Conservation (phyloP, 2,329 filamentous ascomycete genomes). For the Cladosporium sp. region DNA sequence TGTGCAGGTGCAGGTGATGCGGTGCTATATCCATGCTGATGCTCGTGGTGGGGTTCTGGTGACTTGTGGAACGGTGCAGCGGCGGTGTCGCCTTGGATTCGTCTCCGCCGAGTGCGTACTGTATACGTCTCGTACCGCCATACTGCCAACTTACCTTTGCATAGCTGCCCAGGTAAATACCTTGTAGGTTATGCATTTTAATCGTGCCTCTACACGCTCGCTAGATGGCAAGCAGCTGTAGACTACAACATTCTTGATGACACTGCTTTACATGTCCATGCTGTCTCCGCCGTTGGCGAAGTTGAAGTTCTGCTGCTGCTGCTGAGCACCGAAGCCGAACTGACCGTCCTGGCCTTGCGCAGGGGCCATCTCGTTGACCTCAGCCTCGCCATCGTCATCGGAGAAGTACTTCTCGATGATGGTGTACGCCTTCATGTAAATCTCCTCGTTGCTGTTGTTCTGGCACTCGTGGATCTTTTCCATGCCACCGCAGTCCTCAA, state of each 20-base stretch:
- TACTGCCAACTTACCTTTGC: slow-evolving; percentile 14
- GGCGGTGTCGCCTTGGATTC: slow-evolving; percentile 1
- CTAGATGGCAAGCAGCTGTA: neutral
- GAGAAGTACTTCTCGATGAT: slow-evolving; percentile 99
- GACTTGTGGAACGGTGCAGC: slow-evolving; percentile 4
- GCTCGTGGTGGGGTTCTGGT: slow-evolving; percentile 15
- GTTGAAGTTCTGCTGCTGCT: slow-evolving; percentile 84
- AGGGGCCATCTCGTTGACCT: slow-evolving; percentile 78
- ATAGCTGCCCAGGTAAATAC: slow-evolving; percentile 5
- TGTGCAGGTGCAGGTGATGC: slow-evolving; percentile 17
- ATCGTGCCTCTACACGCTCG: neutral
- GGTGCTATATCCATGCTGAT: slow-evolving; percentile 19
- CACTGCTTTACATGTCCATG: slow-evolving; percentile 60
- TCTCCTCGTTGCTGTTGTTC: slow-evolving; percentile 99
- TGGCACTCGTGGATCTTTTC: slow-evolving; percentile 99
- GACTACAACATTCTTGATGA: neutral
- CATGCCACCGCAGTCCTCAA: slow-evolving; percentile 98
- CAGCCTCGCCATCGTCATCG: slow-evolving; percentile 84
- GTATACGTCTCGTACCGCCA: slow-evolving; percentile 7
- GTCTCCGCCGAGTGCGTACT: neutral
- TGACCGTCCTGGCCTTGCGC: slow-evolving; percentile 70
- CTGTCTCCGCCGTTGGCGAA: slow-evolving; percentile 77
- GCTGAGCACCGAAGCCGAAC: slow-evolving; percentile 74
- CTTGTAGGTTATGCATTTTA: slow-evolving; percentile 11
- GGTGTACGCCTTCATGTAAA: slow-evolving; percentile 99